Evolutionary conservation across 2,329 filamentous ascomycete genomes (phyloP), one percentile per base, ranked within the genome.

Genomic region (Neonectria neomacrospora): DNA sequence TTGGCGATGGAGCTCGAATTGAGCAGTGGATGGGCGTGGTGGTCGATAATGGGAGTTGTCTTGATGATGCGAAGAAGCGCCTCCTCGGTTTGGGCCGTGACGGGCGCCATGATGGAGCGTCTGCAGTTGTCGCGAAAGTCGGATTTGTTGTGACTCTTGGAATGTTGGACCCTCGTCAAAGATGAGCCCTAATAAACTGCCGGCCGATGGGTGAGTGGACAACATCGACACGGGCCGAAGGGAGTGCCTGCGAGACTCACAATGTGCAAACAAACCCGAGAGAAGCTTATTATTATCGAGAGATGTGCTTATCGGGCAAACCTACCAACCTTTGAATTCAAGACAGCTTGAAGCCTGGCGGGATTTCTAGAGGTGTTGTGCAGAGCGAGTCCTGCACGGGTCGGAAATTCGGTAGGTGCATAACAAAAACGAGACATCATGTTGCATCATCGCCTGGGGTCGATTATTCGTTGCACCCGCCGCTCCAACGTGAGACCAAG

Each of bases 11-110:
- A 76, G 20, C 81, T 78, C 7, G 80, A 79, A 39, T 85, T 85
- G 10, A 93, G 83, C 1, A 93, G 81, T 28, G 90, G 90, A 67
- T 92, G 90, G 3, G 88, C 89, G 73, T 93, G 90, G 69, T 91
- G 88, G 78, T 93, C 91, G 75, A 93, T 88, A 69, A 92, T 87
- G 3, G 90, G 90, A 22, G 84, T 87, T 20, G 73, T 80, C 28
- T 80, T 76, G 60, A 89, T 86, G 55, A 80, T 81, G 10, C 55
- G 69, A 22, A 67, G 66, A 23, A 78, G 70, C 3, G 73, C 71
- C 58, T 75, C 69, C 44, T 73, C 70, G 7, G 69, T 53, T 20
- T 67, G 57, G 52, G 53, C 58, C 37, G 61, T 39, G 14, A 54
- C 39, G 32, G 54, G 51, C 12, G 63, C 52, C 69, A 73, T 73